Conservation (phyloP, 78 protist species). For the Dictyostelium capitatum region DNA sequence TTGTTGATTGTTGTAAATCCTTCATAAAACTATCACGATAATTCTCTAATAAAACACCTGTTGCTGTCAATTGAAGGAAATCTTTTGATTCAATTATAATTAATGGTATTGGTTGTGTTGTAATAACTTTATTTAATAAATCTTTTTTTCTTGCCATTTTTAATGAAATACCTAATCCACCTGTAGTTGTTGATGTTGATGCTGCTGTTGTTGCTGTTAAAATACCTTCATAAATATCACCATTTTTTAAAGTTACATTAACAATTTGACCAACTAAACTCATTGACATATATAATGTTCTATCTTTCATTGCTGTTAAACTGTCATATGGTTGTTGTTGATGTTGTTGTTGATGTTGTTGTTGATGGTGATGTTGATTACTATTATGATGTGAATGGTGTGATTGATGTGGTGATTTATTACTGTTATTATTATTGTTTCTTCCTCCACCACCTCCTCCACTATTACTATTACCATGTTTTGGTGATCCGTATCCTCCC, state of each 20-base stretch:
- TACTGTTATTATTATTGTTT: background rate
- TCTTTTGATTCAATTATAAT: constrained; percentile 64
- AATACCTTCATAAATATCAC: constrained; percentile 80
- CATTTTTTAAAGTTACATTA: constrained; percentile 55
- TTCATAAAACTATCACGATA: background rate
- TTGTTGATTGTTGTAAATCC: background rate
- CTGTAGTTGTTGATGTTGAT: background rate
- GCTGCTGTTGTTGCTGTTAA: constrained; percentile 9
- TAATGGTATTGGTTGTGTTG: constrained; percentile 44
- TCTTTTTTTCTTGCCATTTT: constrained; percentile 77
- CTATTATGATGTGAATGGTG: background rate
- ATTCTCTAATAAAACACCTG: constrained; percentile 63
- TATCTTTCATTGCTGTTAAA: constrained; percentile 25
- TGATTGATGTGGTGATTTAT: constrained; percentile 15
- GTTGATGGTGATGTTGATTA: background rate
- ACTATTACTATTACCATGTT: background rate
- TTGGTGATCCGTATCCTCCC: background rate
- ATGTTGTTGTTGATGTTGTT: constrained; percentile 24
- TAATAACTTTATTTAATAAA: background rate
- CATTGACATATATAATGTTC: constrained; percentile 43
- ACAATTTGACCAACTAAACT: constrained; percentile 54
- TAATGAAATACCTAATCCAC: constrained; percentile 61
- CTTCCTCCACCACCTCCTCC: background rate
- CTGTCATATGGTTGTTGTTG: background rate
- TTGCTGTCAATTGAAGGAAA: constrained; percentile 64